Base-by-base conservation (phyloP, 176 grass and related monocot species). In the Oryza australiensis region DNA sequence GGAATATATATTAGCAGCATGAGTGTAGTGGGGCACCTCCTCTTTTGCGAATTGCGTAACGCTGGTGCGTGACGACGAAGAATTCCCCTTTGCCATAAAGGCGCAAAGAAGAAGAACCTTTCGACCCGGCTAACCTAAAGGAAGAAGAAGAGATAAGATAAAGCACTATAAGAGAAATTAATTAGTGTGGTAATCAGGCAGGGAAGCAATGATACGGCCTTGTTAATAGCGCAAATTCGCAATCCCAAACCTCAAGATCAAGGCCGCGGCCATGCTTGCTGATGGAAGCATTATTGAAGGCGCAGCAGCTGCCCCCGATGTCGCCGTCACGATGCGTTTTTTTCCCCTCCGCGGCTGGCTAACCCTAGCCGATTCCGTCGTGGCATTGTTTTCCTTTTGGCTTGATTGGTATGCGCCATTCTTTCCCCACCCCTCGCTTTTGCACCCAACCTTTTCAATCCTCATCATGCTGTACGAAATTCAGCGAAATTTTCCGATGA, bases 71-170 rank as follows among this genome's bases (percentile, higher is more conserved):
- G 79, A 72, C 76, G 86, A 79, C 46, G 75, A 92, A 92, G 89
- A 87, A 82, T 88, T 82, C 86, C 34, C 64, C 90, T 91, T 89
- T 86, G 74, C 33, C 22, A 82, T 67, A 89, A 85, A 89, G 83
- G 70, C 18, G 7, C 72, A 89, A 88, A 98, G 82, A 77, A 71
- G 72, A 76, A 66, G 57, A 78, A 72, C 69, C 81, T 91, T 88
- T 92, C 51, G 76, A 87, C 72, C 18, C 53, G 77, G 48, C 70
- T 74, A 78, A 85, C 68, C 82, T 40, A 91, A 89, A 81, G 43
- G 62, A 16, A 81, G 43, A 82, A 28, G 75, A 59, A 85, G 80
- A 85, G 92, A 95, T 98, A 95, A 91, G 88, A 84, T 87, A 88
- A 86, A 87, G 72, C 76, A 83, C 84, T 77, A 83, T 5, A 49